Base-by-base conservation (phyloP, 2,329 filamentous ascomycete genomes). In the Beauveria brongniartii region DNA sequence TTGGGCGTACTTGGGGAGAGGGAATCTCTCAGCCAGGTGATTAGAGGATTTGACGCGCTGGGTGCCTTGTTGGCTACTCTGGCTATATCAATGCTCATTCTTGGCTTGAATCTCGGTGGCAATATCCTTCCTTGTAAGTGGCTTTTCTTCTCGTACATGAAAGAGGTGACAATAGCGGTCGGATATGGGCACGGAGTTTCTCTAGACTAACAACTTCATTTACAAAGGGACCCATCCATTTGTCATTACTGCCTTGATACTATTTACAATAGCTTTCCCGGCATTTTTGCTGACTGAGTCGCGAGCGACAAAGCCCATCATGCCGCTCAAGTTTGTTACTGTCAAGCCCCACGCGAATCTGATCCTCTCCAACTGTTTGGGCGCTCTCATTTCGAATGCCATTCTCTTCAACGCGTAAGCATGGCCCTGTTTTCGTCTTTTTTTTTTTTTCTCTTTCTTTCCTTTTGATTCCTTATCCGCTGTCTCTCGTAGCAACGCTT, bases 41-140 rank as follows among this genome's bases (percentile, higher is more conserved):
- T 86, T 67, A 77, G 73, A 64, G 76, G 77, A 46, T 87, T 87
- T 66, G 85, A 87, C 67, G 76, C 77, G 48, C 72, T 69, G 61
- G 85, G 84, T 0, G 85, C 83, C 0, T 55, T 79, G 26, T 72
- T 82, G 14, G 69, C 87, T 65, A 82, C 80, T 1, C 70, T 73
- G 1, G 77, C 80, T 0, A 78, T 83, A 6, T 82, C 80, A 0
- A 86, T 80, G 65, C 70, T 86, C 24, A 84, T 87, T 55, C 72
- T 87, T 5, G 83, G 82, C 5, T 57, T 83, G 78, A 86, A 80
- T 61, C 75, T 86, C 2, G 85, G 85, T 54, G 84, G 84, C n/a
- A 87, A 87, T 61, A 73, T 86, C 5, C 70, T 84, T 24, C 77
- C 82, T 9, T 87, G 79, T 79, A 72, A 74, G 77, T 71, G 22